Percentiles rank a stretch among this genome's conserved stretches.
Evolutionary conservation across 2,329 filamentous ascomycete genomes (phyloP).

Genomic region (Exophiala spinifera): DNA sequence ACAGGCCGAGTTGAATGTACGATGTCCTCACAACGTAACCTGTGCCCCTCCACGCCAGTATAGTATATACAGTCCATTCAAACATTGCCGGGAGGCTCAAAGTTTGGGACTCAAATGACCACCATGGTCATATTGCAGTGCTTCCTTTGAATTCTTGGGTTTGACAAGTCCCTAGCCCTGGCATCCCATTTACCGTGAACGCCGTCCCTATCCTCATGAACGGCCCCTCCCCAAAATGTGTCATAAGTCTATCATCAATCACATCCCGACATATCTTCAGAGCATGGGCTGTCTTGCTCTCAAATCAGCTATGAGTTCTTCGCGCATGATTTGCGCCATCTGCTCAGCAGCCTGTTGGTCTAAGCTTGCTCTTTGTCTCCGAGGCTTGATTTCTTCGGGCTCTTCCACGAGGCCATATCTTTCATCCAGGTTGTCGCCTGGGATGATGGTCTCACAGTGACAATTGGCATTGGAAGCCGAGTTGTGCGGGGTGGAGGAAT

Average conservation of each 20-base stretch:
- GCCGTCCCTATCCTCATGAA: not conserved
- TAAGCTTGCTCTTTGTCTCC: conserved; percentile 8
- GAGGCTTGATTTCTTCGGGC: conserved; percentile 5
- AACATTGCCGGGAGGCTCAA: too few species aligned
- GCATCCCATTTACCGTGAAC: not conserved
- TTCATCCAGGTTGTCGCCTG: conserved; percentile 19
- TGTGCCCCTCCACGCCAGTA: too few species aligned
- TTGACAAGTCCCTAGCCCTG: not conserved
- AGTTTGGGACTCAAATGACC: not conserved
- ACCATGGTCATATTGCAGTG: not conserved
- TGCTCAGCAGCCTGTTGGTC: conserved; percentile 12
- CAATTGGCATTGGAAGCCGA: conserved; percentile 14
- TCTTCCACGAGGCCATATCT: conserved; percentile 21
- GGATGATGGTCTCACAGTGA: conserved; percentile 19
- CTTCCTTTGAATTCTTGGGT: not conserved
- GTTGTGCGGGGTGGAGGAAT: not conserved
- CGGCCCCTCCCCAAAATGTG: not conserved
- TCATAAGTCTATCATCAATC: not conserved
- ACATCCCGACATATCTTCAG: not conserved
- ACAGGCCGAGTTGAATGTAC: too few species aligned
- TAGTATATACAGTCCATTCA: too few species aligned
- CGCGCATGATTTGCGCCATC: conserved; percentile 19
- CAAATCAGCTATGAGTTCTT: conserved; percentile 20
- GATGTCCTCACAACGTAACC: too few species aligned
- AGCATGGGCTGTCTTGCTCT: conserved; percentile 13